phyloP scores from a whole-genome alignment of 2,329 filamentous ascomycete species.

The Pseudocercospora fuligena region DNA sequence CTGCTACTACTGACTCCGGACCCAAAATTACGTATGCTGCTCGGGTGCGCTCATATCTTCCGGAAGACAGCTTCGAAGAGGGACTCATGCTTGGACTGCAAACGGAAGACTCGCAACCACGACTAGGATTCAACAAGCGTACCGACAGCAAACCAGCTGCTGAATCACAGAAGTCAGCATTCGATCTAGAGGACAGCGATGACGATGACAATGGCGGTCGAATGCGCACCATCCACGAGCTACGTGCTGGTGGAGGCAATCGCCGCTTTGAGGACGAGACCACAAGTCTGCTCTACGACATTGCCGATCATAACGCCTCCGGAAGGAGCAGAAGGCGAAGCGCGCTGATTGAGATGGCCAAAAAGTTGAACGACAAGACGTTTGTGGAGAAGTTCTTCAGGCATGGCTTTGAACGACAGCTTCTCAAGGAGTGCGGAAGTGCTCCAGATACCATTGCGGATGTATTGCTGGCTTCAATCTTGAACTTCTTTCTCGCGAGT shows the following conservation, averaged over 20 bases:
- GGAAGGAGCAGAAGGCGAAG: slow-evolving; percentile 56
- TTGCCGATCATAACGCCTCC: slow-evolving; percentile 52
- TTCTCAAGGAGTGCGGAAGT: slow-evolving; percentile 65
- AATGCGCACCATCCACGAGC: slow-evolving; percentile 65
- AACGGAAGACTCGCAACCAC: slow-evolving; percentile 30
- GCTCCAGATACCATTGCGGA: slow-evolving; percentile 54
- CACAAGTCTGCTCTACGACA: slow-evolving; percentile 63
- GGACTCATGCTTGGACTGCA: slow-evolving; percentile 40
- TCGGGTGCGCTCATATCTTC: slow-evolving; percentile 63
- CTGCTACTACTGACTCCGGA: slow-evolving; percentile 32
- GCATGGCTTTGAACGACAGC: slow-evolving; percentile 70
- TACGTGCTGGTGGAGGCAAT: slow-evolving; percentile 63
- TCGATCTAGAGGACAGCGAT: slow-evolving; percentile 52
- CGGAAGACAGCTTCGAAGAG: slow-evolving; percentile 54
- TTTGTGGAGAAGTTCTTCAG: slow-evolving; percentile 75
- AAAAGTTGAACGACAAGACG: slow-evolving; percentile 60
- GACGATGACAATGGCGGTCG: slow-evolving; percentile 48
- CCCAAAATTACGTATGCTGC: slow-evolving; percentile 62
- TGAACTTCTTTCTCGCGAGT: slow-evolving; percentile 65
- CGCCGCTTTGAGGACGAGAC: slow-evolving; percentile 61
- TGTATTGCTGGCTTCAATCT: slow-evolving; percentile 67
- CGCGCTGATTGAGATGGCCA: slow-evolving; percentile 61
- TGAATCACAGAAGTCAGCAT: slow-evolving; percentile 35
- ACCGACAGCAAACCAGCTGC: slow-evolving; percentile 19
- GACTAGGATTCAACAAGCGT: slow-evolving; percentile 15